Percentiles rank a stretch among this genome's conserved stretches.
phyloP scores from a whole-genome alignment of 257 asterid species.

The Solanum neorickii region DNA sequence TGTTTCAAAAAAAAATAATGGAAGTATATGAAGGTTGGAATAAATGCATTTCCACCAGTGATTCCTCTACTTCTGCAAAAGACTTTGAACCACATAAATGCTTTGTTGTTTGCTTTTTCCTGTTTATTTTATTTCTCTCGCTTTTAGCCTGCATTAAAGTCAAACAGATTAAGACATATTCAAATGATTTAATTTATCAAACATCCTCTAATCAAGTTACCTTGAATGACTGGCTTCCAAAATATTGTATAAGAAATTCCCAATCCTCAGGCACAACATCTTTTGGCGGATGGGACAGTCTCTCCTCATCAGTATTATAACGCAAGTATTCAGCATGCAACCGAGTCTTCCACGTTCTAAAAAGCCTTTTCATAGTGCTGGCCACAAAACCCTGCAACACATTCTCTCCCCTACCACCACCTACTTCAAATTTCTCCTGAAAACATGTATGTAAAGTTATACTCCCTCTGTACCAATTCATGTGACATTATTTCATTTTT shows the following conservation, averaged over 20 bases:
- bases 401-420: slow-evolving; percentile 1
- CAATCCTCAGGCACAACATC: neutral
- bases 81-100: neutral
- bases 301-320: neutral
- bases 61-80: slow-evolving; percentile 1
- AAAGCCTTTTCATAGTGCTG: neutral
- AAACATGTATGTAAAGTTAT: neutral
- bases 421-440: neutral
- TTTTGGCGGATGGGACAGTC: neutral
- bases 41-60: neutral
- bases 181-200: neutral
- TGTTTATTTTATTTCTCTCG: neutral
- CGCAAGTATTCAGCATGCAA: neutral
- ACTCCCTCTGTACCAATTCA: neutral
- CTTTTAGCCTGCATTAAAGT: neutral
- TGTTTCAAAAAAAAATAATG: neutral
- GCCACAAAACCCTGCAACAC: neutral
- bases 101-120: neutral
- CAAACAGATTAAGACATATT: neutral
- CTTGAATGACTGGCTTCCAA: neutral
- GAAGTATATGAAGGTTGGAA: neutral
- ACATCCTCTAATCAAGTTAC: neutral
- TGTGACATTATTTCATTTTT: neutral
- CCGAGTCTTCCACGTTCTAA: slow-evolving; percentile 1
- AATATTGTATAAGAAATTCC: neutral